Evolutionary conservation across 1,139 yeast genomes (phyloP), one percentile per base, ranked within the genome.

Genomic region (Blastobotrys buckinghamii): DNA sequence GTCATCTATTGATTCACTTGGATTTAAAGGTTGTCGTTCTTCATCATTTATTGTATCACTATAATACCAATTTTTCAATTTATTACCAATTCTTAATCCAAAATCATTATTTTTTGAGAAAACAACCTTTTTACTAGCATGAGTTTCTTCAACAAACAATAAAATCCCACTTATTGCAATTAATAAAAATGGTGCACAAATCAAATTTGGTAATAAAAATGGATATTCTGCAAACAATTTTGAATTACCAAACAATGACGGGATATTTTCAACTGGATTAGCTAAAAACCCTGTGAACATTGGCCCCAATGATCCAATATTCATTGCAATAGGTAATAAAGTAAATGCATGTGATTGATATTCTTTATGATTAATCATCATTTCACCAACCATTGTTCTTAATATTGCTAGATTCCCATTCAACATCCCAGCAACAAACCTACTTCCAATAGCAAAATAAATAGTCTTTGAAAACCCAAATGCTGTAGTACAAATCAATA

Each of bases 341-440:
- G 81, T 73, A 59, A 80, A 79, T 0, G 83, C 84, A 24, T 80
- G 56, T 1, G 81, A 79, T 58, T 80, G 84, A 58, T 78, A 82
- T 47, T 71, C 69, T 53, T 76, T 74, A 30, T 54, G 53, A 52
- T 77, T 77, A 0, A 65, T 71, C 1, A 80, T 78, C 27, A 78
- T 66, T 61, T 80, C 85, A 1, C 84, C 84, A 44, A 80, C 73
- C 57, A 75, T 68, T 0, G 84, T 80, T 58, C 85, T 67, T 56
- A 79, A 63, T 3, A 79, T 81, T 0, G 82, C 79, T 7, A 79
- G 73, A 56, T 79, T 80, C 2, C 84, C 84, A 59, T 79, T 80
- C 16, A 79, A 67, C 36, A 75, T 66, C 0, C 85, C 85, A 62
- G 77, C 72, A 39, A 75, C 57, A 20, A 74, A 61, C 54, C 84